Evolutionary conservation across 2,329 filamentous ascomycete genomes (phyloP).

Genomic region (Cordyceps militaris): DNA sequence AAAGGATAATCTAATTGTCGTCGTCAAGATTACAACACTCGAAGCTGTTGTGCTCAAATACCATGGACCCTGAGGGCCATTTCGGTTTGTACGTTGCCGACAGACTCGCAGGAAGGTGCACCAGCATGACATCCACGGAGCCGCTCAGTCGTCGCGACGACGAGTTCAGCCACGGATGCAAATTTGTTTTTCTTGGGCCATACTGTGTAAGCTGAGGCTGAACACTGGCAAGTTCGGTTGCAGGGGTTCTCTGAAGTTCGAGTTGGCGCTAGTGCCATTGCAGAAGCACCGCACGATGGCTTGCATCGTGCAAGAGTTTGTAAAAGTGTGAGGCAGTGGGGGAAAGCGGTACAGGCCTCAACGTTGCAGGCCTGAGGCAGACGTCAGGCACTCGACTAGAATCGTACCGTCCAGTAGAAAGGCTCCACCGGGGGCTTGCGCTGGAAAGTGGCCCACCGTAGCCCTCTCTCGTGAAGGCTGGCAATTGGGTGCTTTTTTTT

Average conservation of each 20-base stretch:
- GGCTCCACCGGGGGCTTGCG: neutral
- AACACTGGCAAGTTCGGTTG: neutral
- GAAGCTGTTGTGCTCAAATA: neutral
- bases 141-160: neutral
- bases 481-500: neutral
- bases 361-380: neutral
- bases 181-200: neutral
- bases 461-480: neutral
- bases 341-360: neutral
- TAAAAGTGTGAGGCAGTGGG: neutral
- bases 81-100: neutral
- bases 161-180: neutral
- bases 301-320: constrained; percentile 1
- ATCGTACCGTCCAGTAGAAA: neutral
- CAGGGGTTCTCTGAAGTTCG: neutral
- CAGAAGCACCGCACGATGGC: constrained; percentile 8
- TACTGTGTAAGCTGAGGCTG: neutral
- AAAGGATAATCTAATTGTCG: neutral
- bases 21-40: neutral
- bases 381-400: neutral
- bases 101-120: neutral
- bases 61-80: neutral
- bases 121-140: neutral
- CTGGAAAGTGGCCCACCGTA: neutral
- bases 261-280: constrained; percentile 1